These are phyloP conservation scores for Starmerella riodocensis DNA, from an alignment of 805 yeast species.

Conservation along the genomic window DNA sequence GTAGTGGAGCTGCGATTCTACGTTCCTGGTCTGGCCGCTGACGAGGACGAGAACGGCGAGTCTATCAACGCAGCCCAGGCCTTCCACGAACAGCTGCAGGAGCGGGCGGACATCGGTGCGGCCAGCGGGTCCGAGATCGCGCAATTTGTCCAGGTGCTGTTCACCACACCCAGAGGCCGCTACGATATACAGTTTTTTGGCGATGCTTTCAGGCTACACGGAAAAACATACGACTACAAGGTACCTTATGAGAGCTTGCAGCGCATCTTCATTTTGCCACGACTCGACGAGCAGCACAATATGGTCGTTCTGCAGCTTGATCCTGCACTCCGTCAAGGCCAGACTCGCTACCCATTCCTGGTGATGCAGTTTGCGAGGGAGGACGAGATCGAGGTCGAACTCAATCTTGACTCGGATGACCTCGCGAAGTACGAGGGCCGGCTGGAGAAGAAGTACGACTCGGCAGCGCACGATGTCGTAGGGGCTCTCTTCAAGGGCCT, in stretches of 20 bases:
- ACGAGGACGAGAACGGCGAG: conserved; percentile 33
- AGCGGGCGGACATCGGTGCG: conserved; percentile 86
- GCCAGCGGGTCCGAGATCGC: conserved; percentile 91
- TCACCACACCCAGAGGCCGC: conserved; percentile 96
- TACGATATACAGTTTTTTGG: conserved; percentile 92
- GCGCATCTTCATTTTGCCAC: conserved; percentile 81
- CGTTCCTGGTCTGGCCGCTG: conserved; percentile 68
- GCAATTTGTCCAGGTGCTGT: conserved; percentile 77
- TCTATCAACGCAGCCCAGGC: conserved; percentile 64
- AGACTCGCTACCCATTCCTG: conserved; percentile 86
- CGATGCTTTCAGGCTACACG: conserved; percentile 75
- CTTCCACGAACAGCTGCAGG: conserved; percentile 83
- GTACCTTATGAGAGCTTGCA: conserved; percentile 81
- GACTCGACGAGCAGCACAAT: conserved; percentile 86
- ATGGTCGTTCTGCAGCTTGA: conserved; percentile 79
- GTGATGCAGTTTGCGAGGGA: conserved; percentile 80
- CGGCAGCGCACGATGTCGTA: conserved; percentile 74
- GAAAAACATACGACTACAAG: conserved; percentile 95
- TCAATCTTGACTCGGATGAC: conserved; percentile 73
- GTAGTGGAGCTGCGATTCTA: conserved; percentile 87
- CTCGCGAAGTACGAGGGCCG: conserved; percentile 60
- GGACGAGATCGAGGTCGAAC: conserved; percentile 81
- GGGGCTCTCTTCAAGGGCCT: conserved; percentile 81
- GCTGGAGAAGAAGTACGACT: conserved; percentile 60
- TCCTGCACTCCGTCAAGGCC: conserved; percentile 97